A percentile compares a stretch with the other conserved stretches of the same genome.
Conservation (phyloP, 225 moss, liverwort and hornwort species). For the Sphagnum contortum region DNA sequence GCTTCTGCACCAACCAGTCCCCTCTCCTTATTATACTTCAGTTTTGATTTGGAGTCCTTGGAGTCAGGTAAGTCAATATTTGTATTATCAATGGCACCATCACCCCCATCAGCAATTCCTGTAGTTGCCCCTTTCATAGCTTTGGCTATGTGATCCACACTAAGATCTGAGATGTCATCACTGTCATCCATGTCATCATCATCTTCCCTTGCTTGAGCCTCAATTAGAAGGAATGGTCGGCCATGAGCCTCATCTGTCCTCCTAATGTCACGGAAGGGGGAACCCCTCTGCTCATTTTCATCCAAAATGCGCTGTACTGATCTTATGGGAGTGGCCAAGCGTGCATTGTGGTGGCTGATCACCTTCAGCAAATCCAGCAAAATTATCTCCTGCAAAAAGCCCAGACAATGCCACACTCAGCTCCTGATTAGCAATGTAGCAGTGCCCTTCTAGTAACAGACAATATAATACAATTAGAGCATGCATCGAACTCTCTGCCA, state of each 20-base stretch:
- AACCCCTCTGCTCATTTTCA: slow-evolving; percentile 51
- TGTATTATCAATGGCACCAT: too few relatives aligned
- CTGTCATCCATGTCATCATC: slow-evolving; percentile 14
- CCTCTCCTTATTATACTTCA: neutral
- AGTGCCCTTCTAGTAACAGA: too few relatives aligned
- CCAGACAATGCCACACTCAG: too few relatives aligned
- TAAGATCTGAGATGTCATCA: slow-evolving; percentile 11
- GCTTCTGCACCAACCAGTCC: neutral
- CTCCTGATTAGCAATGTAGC: too few relatives aligned
- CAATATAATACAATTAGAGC: too few relatives aligned
- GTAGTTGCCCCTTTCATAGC: too few relatives aligned
- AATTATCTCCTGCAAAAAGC: slow-evolving; percentile 57
- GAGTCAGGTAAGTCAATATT: too few relatives aligned
- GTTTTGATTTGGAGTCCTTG: neutral
- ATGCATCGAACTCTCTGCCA: too few relatives aligned
- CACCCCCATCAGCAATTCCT: neutral
- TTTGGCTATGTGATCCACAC: too few relatives aligned
- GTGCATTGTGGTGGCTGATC: slow-evolving; percentile 81
- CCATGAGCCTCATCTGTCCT: too few relatives aligned
- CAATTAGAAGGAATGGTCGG: slow-evolving; percentile 57
- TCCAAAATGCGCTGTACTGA: slow-evolving; percentile 80
- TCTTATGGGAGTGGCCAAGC: slow-evolving; percentile 87
- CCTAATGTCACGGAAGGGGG: slow-evolving; percentile 33
- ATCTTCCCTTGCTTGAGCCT: slow-evolving; percentile 34
- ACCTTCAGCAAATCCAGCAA: slow-evolving; percentile 81